A percentile compares a stretch with the other conserved stretches of the same genome.
Conservation (phyloP, 306 rosid species). For the Vicia sativa region DNA sequence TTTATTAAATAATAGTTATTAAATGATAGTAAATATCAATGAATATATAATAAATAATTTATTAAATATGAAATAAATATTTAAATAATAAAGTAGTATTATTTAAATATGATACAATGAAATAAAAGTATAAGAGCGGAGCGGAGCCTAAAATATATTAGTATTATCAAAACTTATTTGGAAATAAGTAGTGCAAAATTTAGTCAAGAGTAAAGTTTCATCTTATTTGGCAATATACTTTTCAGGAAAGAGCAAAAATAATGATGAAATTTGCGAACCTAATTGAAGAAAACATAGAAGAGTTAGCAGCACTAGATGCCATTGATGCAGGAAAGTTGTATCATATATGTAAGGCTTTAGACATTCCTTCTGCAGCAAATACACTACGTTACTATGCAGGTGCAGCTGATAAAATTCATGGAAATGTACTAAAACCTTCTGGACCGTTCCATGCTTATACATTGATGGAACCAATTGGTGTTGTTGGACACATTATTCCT, state of each 20-base stretch:
- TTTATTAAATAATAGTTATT: too few species aligned
- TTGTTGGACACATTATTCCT: constrained; percentile 75
- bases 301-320: constrained; percentile 67
- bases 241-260: constrained; percentile 62
- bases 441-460: constrained; percentile 64
- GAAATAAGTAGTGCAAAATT: too few species aligned
- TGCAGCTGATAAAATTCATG: constrained; percentile 88
- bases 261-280: constrained; percentile 67
- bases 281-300: constrained; percentile 61
- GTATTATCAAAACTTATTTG: too few species aligned
- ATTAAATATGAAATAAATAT: too few species aligned
- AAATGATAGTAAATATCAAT: too few species aligned
- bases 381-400: constrained; percentile 76
- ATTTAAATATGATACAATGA: too few species aligned
- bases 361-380: constrained; percentile 54
- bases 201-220: too few species aligned
- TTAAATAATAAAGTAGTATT: too few species aligned
- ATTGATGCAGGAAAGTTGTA: constrained; percentile 69
- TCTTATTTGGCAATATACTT: background rate
- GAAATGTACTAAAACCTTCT: constrained; percentile 61
- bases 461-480: constrained; percentile 72
- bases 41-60: too few species aligned
- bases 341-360: constrained; percentile 42
- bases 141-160: too few species aligned
- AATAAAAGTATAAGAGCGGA: too few species aligned